Evolutionary conservation across 1,139 yeast genomes (phyloP).

Genomic region (Suhomyces yuchorum): DNA sequence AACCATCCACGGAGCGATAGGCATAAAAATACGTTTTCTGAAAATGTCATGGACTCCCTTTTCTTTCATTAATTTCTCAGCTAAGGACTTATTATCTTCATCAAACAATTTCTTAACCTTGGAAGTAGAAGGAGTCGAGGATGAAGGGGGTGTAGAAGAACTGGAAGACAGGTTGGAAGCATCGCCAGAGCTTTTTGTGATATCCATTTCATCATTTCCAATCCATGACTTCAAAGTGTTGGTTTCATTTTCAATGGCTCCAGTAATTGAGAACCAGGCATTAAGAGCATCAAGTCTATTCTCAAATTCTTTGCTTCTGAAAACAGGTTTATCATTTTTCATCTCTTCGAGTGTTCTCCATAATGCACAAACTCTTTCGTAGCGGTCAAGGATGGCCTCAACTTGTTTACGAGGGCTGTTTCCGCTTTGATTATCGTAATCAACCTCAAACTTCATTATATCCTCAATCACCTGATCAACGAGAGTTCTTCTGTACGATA

Average conservation of each 20-base stretch:
- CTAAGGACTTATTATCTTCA: constrained; percentile 67
- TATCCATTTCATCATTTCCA: constrained; percentile 78
- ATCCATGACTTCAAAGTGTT: constrained; percentile 66
- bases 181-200: constrained; percentile 39
- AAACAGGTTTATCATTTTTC: constrained; percentile 75
- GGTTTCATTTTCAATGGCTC: constrained; percentile 64
- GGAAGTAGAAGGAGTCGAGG: constrained; percentile 28
- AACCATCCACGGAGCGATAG: constrained; percentile 71
- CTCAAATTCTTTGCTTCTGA: constrained; percentile 65
- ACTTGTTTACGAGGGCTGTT: constrained; percentile 52
- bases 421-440: constrained; percentile 33
- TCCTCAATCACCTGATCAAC: constrained; percentile 78
- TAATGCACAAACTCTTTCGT: constrained; percentile 69
- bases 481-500: constrained; percentile 70
- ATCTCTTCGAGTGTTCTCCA: constrained; percentile 84
- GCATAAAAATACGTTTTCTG: constrained; percentile 56
- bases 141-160: constrained; percentile 23
- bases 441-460: constrained; percentile 62
- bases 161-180: constrained; percentile 18
- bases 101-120: constrained; percentile 49
- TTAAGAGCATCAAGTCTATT: constrained; percentile 72
- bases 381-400: constrained; percentile 55
- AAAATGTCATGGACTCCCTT: constrained; percentile 76
- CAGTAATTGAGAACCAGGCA: constrained; percentile 81
- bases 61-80: constrained; percentile 84